Percentiles rank a stretch among this genome's conserved stretches.
Evolutionary conservation across 2,329 filamentous ascomycete species (phyloP).

Genomic region (Laburnicola sp.): DNA sequence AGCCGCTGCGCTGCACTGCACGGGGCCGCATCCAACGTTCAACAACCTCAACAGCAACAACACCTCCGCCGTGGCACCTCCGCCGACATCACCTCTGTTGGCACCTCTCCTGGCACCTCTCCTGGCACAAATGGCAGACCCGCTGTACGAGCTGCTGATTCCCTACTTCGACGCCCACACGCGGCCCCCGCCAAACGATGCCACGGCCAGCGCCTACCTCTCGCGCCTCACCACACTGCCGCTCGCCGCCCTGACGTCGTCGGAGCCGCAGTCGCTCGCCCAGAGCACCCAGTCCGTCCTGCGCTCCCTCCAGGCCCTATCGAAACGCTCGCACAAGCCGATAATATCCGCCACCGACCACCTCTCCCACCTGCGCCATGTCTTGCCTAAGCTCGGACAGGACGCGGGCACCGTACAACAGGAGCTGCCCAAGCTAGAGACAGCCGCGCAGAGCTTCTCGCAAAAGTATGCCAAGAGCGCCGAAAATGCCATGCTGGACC

Average conservation of each 20-base stretch:
- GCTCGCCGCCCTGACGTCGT: constrained; percentile 69
- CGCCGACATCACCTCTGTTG: not conserved
- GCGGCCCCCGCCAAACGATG: constrained; percentile 51
- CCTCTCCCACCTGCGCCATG: constrained; percentile 71
- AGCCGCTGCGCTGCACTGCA: not conserved
- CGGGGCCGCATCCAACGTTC: not conserved
- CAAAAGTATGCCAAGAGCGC: constrained; percentile 77
- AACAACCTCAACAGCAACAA: not conserved
- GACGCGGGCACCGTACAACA: constrained; percentile 69
- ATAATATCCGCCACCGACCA: constrained; percentile 80
- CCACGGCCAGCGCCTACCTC: constrained; percentile 70
- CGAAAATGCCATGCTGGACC: constrained; percentile 64
- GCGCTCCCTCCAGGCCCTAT: constrained; percentile 81
- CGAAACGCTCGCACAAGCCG: constrained; percentile 83
- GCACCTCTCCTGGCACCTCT: too few relatives aligned
- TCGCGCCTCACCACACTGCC: constrained; percentile 75
- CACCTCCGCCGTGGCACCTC: not conserved
- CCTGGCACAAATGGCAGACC: constrained; percentile 57
- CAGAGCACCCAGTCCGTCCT: constrained; percentile 80
- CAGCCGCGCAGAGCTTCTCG: constrained; percentile 77
- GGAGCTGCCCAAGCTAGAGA: constrained; percentile 77
- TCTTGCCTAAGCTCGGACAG: constrained; percentile 70
- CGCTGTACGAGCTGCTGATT: constrained; percentile 72
- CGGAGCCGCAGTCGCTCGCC: constrained; percentile 77
- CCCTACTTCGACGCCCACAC: constrained; percentile 59